Evolutionary conservation across 352 stramenopile species (phyloP).

Genomic region (Chrysophaeum taylorii): DNA sequence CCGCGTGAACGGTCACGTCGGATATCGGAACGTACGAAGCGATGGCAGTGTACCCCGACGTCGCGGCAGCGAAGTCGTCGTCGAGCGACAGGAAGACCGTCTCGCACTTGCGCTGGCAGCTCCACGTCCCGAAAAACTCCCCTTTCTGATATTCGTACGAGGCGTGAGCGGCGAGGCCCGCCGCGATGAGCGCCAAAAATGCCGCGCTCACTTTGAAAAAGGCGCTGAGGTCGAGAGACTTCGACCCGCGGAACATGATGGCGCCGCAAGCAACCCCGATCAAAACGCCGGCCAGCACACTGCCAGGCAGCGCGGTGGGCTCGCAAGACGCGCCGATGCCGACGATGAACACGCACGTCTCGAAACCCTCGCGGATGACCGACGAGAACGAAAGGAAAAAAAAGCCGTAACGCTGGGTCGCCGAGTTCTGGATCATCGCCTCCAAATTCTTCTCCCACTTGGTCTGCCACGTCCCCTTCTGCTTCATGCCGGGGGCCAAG

Average conservation of each 20-base stretch:
- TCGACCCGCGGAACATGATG: neutral
- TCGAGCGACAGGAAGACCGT: no score
- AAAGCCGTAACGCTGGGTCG: no score
- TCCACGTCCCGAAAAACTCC: neutral
- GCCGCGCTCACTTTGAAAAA: neutral
- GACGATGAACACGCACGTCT: neutral
- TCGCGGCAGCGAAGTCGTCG: neutral
- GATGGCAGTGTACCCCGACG: neutral
- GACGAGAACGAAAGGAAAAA: neutral
- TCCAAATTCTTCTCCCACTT: constrained; percentile 6
- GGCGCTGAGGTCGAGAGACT: neutral
- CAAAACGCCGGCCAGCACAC: neutral
- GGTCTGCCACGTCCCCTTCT: neutral
- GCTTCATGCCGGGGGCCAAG: constrained; percentile 5
- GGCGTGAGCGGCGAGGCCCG: neutral
- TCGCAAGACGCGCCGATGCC: neutral
- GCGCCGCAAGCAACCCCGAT: neutral
- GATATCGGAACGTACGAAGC: constrained; percentile 1
- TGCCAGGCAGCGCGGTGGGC: neutral
- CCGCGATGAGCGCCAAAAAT: neutral
- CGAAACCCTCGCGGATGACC: constrained; percentile 1
- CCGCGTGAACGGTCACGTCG: constrained; percentile 8
- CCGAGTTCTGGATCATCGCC: neutral
- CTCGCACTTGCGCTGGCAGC: neutral
- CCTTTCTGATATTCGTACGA: constrained; percentile 7